Percentiles rank a stretch among this genome's conserved stretches.
Evolutionary conservation across 2,329 filamentous ascomycete species (phyloP).

Genomic region (Penicillium fuscoglaucum): DNA sequence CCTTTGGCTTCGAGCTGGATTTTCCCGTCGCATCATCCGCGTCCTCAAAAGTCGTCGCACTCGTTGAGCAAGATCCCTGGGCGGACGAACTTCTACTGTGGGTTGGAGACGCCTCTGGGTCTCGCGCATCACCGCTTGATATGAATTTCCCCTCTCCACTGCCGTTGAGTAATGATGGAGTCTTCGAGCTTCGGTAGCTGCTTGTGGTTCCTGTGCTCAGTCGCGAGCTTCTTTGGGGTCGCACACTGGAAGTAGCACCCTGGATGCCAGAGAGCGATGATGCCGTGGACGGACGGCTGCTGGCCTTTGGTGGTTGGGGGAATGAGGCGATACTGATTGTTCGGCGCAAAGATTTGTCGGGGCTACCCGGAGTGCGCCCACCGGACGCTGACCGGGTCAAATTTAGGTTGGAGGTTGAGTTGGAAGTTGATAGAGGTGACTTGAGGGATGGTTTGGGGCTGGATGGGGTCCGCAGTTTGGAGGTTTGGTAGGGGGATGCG

Average conservation of each 20-base stretch:
- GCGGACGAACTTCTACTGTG: slow-evolving; percentile 90
- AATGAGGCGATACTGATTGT: slow-evolving; percentile 93
- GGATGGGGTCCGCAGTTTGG: slow-evolving; percentile 61
- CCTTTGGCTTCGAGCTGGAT: slow-evolving; percentile 50
- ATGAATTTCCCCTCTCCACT: slow-evolving; percentile 76
- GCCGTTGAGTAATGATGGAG: slow-evolving; percentile 76
- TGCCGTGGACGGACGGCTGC: slow-evolving; percentile 62
- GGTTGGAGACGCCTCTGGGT: slow-evolving; percentile 77
- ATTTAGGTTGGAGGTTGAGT: slow-evolving; percentile 55
- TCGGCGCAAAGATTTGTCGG: slow-evolving; percentile 74
- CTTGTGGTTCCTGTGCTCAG: slow-evolving; percentile 56
- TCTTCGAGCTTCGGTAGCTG: slow-evolving; percentile 52
- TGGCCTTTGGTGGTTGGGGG: slow-evolving; percentile 78
- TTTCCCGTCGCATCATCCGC: slow-evolving; percentile 56
- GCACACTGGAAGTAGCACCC: slow-evolving; percentile 39
- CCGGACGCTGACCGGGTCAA: slow-evolving; percentile 58
- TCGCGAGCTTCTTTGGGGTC: slow-evolving; percentile 58
- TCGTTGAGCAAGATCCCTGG: slow-evolving; percentile 88
- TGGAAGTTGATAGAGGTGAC: slow-evolving; percentile 50
- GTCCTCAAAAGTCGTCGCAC: slow-evolving; percentile 85
- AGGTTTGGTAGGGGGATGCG: slow-evolving; percentile 47
- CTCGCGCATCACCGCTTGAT: slow-evolving; percentile 61
- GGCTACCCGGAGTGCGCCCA: slow-evolving; percentile 53
- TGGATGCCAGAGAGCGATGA: slow-evolving; percentile 44
- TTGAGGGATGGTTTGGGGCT: slow-evolving; percentile 54